Evolutionary conservation across 2,329 filamentous ascomycete species (phyloP).

Genomic region (Pochonia chlamydosporia): DNA sequence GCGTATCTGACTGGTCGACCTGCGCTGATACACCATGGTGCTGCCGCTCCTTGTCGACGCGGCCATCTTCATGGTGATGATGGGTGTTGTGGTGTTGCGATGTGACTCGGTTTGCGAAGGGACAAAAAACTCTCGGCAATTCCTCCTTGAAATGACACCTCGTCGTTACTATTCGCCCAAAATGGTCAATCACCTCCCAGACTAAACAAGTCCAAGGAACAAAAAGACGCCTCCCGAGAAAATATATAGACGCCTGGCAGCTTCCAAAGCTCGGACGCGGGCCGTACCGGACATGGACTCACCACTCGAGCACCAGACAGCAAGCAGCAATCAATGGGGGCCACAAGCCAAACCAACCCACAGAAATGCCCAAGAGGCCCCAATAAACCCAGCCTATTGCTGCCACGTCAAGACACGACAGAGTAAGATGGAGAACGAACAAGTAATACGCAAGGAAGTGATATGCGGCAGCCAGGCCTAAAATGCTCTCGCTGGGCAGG

Average conservation of each 20-base stretch:
- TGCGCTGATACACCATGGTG: slow-evolving; percentile 39
- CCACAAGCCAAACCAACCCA: no score
- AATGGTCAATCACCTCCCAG: no score
- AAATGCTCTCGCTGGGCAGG: not conserved
- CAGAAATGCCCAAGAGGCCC: not conserved
- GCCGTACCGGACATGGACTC: not conserved
- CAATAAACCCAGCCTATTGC: not conserved
- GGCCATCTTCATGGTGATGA: slow-evolving; percentile 2
- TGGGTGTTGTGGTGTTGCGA: not conserved
- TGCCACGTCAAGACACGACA: not conserved
- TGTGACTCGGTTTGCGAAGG: no score
- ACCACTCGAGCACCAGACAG: no score
- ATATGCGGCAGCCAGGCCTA: not conserved
- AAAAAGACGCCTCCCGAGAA: not conserved
- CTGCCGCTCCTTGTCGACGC: slow-evolving; percentile 22
- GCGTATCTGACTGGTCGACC: slow-evolving; percentile 40
- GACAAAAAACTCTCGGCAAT: not conserved
- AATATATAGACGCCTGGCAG: not conserved
- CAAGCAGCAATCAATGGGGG: not conserved
- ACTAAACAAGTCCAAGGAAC: not conserved
- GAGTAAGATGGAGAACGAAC: no score
- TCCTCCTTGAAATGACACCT: not conserved
- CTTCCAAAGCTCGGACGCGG: not conserved
- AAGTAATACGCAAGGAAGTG: not conserved
- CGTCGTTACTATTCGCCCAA: no score